Evolutionary conservation across 176 grass and related monocot genomes (phyloP), one percentile per base, ranked within the genome.

Genomic region (maize (Zea mays)): DNA sequence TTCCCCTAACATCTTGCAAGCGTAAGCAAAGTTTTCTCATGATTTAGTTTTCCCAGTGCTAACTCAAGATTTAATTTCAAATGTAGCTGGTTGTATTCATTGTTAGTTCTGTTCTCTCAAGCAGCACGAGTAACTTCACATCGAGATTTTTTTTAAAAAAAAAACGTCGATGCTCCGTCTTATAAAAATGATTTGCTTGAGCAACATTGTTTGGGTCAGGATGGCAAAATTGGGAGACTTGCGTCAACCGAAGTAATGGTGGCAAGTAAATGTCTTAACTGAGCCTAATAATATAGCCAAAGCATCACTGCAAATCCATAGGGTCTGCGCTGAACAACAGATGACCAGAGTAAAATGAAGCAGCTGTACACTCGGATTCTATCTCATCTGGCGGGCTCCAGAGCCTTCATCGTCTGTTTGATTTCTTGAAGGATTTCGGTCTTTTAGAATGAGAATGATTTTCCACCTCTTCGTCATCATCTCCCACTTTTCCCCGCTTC

Each of bases 381-480:
- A 80, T 34, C 54, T 19, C 63, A 40, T 56, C 39, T 35, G 48
- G 56, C 38, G 19, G 66, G 9, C 7, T 69, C 38, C 8, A 67
- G 15, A n/a, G 47, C 17, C 62, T 85, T 91, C 85, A 87, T 46
- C 89, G 55, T 39, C 73, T 90, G 61, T 55, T 81, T 41, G 71
- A 88, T 81, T 90, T 96, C 37, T 86, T 94, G 38, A 36, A 87
- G 16, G 74, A 46, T 38, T 83, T 92, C 0, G 75, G 48, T 73
- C 72, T 85, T 40, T 62, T 82, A 38, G 52, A 52, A 78, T 66
- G 37, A 75, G 66, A 15, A 74, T 71, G 27, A 15, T 77, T 69
- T 62, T 89, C 84, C 12, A 12, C 86, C 15, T 96, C 89, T 43
- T 92, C 87, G 0, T 89, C 84, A 2, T 96, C 89, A 62, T 90